Evolutionary conservation across 306 rosid genomes (phyloP), one percentile per base, ranked within the genome.

Genomic region (Sechiopsis laciniata): DNA sequence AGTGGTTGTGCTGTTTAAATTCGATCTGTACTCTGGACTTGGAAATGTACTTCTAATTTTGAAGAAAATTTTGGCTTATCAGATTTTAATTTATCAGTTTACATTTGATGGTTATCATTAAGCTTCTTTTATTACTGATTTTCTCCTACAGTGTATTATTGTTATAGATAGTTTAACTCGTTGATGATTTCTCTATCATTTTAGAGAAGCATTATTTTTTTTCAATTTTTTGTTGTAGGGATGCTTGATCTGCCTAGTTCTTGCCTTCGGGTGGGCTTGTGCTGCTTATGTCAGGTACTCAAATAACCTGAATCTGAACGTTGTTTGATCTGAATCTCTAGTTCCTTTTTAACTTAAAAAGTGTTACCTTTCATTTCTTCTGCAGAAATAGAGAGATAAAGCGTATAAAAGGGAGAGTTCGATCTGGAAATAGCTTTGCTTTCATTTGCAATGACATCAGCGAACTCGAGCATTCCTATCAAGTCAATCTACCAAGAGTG

Each of bases 221-320:
- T 32, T 70, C 26, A 32, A 53, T 32, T 50, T 56, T 74, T 65
- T 24, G 68, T 26, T 81, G 83, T 68, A 94, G 99, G 99, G 99
- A 76, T 94, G 99, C 72, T 0, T 83, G 21, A 91, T 94, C 72
- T 86, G 95, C 80, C 78, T 91, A 78, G 0, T 21, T 70, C 92
- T 94, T 74, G 97, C 97, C 42, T 9, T 87, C 13, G 99, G 99
- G 37, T 94, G 97, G 97, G 92, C 81, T 73, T 76, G 75, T 77
- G 99, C 97, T 20, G 89, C 99, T 68, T 85, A 64, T 85, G 92
- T 94, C 79, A 90, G 99, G 99, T 94, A 86, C 42, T 58, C 24
- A 5, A 13, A 16, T 22, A 5, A 50, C 21, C 62, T n/a, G 73
- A 61, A 29, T 24, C 62, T n/a, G 73, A 61, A 29, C 17, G 4